Conservation (phyloP, 2,329 filamentous ascomycete species). For the Fusarium paranaense region DNA sequence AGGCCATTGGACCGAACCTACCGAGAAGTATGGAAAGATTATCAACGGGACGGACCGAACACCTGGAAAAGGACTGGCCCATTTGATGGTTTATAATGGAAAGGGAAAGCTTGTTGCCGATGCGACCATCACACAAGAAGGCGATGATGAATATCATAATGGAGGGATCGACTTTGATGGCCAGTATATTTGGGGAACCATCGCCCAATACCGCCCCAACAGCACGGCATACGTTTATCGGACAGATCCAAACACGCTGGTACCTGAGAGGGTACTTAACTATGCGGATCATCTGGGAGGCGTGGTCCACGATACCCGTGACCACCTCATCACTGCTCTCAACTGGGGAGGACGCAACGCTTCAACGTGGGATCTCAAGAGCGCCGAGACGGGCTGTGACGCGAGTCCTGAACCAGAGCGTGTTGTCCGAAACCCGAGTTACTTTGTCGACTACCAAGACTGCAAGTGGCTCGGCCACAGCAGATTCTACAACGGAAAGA, state of each 20-base stretch:
- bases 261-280: slow-evolving; percentile 50
- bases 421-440: slow-evolving; percentile 52
- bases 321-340: slow-evolving; percentile 52
- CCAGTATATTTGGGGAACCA: slow-evolving; percentile 57
- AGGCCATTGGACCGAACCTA: slow-evolving; percentile 56
- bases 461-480: slow-evolving; percentile 62
- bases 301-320: slow-evolving; percentile 55
- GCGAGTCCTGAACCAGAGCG: slow-evolving; percentile 27
- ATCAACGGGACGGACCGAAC: slow-evolving; percentile 64
- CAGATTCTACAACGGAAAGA: slow-evolving; percentile 48
- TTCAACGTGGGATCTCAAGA: slow-evolving; percentile 49
- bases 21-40: slow-evolving; percentile 55
- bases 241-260: slow-evolving; percentile 52
- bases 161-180: slow-evolving; percentile 63
- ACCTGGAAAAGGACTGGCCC: slow-evolving; percentile 57
- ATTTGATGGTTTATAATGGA: slow-evolving; percentile 58
- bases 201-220: slow-evolving; percentile 61
- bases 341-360: slow-evolving; percentile 61
- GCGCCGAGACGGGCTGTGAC: slow-evolving; percentile 26
- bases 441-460: slow-evolving; percentile 63
- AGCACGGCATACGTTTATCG: slow-evolving; percentile 57
- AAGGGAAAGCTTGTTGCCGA: slow-evolving; percentile 57
- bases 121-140: slow-evolving; percentile 54
- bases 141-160: slow-evolving; percentile 57
- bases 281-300: slow-evolving; percentile 59